Evolutionary conservation across 2,329 filamentous ascomycete genomes (phyloP).

Genomic region (Alternaria sp.): DNA sequence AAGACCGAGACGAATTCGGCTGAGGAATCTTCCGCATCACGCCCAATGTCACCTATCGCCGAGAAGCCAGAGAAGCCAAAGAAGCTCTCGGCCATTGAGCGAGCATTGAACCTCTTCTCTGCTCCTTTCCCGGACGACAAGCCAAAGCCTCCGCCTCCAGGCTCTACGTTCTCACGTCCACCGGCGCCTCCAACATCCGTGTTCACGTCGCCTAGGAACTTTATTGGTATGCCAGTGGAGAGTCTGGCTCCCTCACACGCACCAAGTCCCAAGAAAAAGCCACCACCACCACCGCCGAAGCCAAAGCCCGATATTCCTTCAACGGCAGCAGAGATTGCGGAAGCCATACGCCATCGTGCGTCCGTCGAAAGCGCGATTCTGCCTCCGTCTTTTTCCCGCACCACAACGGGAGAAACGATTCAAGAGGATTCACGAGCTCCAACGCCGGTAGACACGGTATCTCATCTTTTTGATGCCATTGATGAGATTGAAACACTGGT

Average conservation of each 20-base stretch:
- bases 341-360: slow-evolving; percentile 19
- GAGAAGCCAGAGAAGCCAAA: slow-evolving; percentile 25
- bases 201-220: slow-evolving; percentile 36
- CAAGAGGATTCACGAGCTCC: slow-evolving; percentile 33
- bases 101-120: slow-evolving; percentile 24
- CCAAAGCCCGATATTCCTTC: slow-evolving; percentile 17
- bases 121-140: slow-evolving; percentile 5
- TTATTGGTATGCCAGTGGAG: slow-evolving; percentile 34
- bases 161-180: slow-evolving; percentile 38
- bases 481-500: slow-evolving; percentile 48
- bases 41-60: slow-evolving; percentile 21
- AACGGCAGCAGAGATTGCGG: slow-evolving; percentile 19
- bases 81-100: slow-evolving; percentile 25
- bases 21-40: slow-evolving; percentile 24
- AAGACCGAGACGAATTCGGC: slow-evolving; percentile 24
- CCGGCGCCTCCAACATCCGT: slow-evolving; percentile 37
- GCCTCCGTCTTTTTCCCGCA: slow-evolving; percentile 25
- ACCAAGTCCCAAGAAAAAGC: slow-evolving; percentile 23
- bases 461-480: slow-evolving; percentile 45
- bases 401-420: slow-evolving; percentile 18
- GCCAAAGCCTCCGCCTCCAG: slow-evolving; percentile 12
- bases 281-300: slow-evolving; percentile 18
- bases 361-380: slow-evolving; percentile 37
- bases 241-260: slow-evolving; percentile 27
- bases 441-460: slow-evolving; percentile 37